phyloP scores from a whole-genome alignment of 2,329 filamentous ascomycete genomes.

The Penicillium thymicola region DNA sequence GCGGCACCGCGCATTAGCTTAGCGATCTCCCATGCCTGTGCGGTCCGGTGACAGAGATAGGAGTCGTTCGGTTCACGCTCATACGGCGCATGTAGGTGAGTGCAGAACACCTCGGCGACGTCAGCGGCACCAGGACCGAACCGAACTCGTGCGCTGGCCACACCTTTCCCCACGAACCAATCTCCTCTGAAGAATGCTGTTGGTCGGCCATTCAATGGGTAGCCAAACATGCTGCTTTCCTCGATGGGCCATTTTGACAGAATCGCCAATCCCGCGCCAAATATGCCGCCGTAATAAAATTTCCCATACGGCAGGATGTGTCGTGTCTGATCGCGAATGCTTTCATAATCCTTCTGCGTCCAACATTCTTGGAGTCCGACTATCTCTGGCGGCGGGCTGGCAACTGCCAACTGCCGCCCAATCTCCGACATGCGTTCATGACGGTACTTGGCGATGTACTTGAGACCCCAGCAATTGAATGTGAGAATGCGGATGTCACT shows the following conservation, averaged over 20 bases:
- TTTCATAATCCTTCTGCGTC: conserved; percentile 78
- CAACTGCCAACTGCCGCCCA: conserved; percentile 69
- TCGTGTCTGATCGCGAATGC: conserved; percentile 69
- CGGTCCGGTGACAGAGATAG: conserved; percentile 84
- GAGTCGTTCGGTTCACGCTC: conserved; percentile 74
- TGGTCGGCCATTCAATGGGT: conserved; percentile 88
- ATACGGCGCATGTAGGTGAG: conserved; percentile 87
- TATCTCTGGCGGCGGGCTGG: conserved; percentile 70
- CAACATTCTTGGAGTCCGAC: conserved; percentile 96
- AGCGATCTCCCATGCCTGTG: conserved; percentile 92
- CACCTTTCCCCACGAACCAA: conserved; percentile 94
- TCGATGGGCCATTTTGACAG: conserved; percentile 89
- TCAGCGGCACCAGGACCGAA: conserved; percentile 64
- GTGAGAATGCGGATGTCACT: conserved; percentile 73
- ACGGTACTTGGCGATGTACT: conserved; percentile 76
- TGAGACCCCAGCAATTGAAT: conserved; percentile 96
- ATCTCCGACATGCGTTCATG: conserved; percentile 78
- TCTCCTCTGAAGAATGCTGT: conserved; percentile 93
- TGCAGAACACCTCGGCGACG: conserved; percentile 85
- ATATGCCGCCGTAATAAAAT: conserved; percentile 86
- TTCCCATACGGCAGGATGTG: conserved; percentile 82
- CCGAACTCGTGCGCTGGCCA: conserved; percentile 77
- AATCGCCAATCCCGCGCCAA: conserved; percentile 85
- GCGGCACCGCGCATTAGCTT: conserved; percentile 81
- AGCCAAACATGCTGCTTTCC: conserved; percentile 79